Percentiles rank a stretch among this genome's conserved stretches.
These are phyloP conservation scores for Colletotrichum sp. DNA, from an alignment of 2,329 filamentous ascomycete species.

Conservation along the genomic window DNA sequence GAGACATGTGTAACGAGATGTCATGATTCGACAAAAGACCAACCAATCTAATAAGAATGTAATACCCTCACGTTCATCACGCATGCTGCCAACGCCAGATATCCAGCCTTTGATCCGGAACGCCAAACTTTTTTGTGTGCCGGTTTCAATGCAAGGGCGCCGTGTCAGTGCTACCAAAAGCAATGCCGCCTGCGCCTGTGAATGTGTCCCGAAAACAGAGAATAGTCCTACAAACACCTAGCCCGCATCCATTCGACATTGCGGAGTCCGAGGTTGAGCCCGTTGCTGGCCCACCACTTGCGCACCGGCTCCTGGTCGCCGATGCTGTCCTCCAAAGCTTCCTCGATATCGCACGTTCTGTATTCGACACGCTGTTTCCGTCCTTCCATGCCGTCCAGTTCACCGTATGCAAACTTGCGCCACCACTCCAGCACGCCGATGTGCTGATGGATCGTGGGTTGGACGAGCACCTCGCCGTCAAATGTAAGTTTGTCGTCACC, in stretches of 20 bases:
- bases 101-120: background rate
- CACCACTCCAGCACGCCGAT: slow-evolving; percentile 91
- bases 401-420: slow-evolving; percentile 70
- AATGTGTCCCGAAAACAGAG: background rate
- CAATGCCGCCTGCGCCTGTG: background rate
- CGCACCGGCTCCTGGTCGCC: slow-evolving; percentile 75
- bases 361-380: slow-evolving; percentile 79
- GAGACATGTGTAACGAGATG: background rate
- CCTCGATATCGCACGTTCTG: slow-evolving; percentile 94
- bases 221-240: slow-evolving; percentile 63
- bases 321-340: slow-evolving; percentile 88
- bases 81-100: background rate
- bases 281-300: slow-evolving; percentile 87
- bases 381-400: slow-evolving; percentile 59
- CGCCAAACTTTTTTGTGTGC: slow-evolving; percentile 7
- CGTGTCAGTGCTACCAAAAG: background rate
- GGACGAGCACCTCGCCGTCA: slow-evolving; percentile 82
- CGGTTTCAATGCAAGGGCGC: background rate
- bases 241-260: slow-evolving; percentile 91
- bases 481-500: slow-evolving; percentile 73
- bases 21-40: background rate
- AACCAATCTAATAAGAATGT: background rate
- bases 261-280: slow-evolving; percentile 79
- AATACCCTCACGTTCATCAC: background rate
- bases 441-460: slow-evolving; percentile 86